Evolutionary conservation across 192 early-diverging fungal species (phyloP).

Genomic region (Geranomyces variabilis): DNA sequence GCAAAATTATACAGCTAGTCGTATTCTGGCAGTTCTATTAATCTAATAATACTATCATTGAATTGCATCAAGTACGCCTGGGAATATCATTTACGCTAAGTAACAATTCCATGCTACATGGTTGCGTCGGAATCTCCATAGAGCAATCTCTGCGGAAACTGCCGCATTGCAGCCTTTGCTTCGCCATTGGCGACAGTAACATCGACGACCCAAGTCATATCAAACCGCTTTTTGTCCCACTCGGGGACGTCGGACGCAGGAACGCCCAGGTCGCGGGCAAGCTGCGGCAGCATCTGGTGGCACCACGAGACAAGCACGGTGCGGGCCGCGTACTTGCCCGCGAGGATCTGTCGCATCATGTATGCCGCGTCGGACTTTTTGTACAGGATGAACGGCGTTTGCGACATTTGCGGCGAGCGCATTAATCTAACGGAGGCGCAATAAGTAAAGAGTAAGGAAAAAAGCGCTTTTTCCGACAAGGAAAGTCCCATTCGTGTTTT

Average conservation of each 20-base stretch:
- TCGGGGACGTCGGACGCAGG: conserved; percentile 35
- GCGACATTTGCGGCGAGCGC: not conserved
- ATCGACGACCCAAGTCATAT: conserved; percentile 54
- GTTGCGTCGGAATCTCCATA: conserved; percentile 44
- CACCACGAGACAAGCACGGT: conserved; percentile 52
- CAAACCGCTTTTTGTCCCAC: conserved; percentile 54
- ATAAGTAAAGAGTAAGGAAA: not conserved
- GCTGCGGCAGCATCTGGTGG: conserved; percentile 51
- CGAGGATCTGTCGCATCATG: conserved; percentile 18
- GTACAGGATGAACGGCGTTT: conserved; percentile 20
- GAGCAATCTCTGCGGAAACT: conserved; percentile 43
- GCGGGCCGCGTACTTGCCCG: conserved; percentile 27
- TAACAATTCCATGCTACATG: not conserved
- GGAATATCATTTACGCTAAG: too few species aligned
- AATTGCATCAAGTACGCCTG: too few species aligned
- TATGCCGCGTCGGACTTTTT: conserved; percentile 34
- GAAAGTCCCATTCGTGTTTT: too few species aligned
- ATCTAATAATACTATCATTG: too few species aligned
- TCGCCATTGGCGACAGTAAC: not conserved
- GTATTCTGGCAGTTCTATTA: too few species aligned
- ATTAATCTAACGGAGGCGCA: not conserved
- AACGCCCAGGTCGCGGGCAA: conserved; percentile 44
- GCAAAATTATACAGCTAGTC: too few species aligned
- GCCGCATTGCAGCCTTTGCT: conserved; percentile 13
- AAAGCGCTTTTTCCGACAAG: not conserved